phyloP scores from a whole-genome alignment of 73 alveolate species.

The Chromera velia region DNA sequence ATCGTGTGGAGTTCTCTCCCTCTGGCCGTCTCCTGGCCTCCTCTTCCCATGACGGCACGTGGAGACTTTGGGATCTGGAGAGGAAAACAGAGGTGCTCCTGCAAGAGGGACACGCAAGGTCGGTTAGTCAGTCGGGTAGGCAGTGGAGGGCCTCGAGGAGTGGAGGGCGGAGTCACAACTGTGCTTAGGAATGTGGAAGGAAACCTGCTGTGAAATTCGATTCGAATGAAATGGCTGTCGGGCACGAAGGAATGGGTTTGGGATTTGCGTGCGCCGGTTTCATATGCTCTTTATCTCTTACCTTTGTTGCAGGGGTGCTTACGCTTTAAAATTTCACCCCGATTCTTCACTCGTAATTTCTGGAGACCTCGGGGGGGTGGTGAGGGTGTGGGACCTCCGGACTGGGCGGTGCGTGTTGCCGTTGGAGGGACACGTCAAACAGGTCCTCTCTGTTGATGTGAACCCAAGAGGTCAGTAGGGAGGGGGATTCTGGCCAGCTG shows the following conservation, averaged over 20 bases:
- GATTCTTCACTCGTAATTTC: slow-evolving; percentile 86
- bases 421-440: slow-evolving; percentile 75
- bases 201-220: no score
- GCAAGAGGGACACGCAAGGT: slow-evolving; percentile 89
- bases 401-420: slow-evolving; percentile 74
- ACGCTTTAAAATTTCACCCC: slow-evolving; percentile 76
- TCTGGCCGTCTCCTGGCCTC: slow-evolving; percentile 70
- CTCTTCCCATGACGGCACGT: slow-evolving; percentile 84
- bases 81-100: slow-evolving; percentile 62
- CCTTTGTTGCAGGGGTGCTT: slow-evolving; percentile 48
- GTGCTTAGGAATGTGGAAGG: no score
- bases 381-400: slow-evolving; percentile 88
- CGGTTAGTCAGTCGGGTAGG: neutral
- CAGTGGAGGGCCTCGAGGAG: neutral
- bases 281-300: neutral
- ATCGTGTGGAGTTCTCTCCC: slow-evolving; percentile 83
- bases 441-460: slow-evolving; percentile 69
- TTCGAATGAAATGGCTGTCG: no score
- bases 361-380: slow-evolving; percentile 91
- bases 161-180: no score
- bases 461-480: slow-evolving; percentile 68
- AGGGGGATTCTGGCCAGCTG: no score
- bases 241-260: no score
- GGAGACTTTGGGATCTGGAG: slow-evolving; percentile 86
- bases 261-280: no score